Base-by-base conservation (phyloP, 495 filamentous ascomycete genomes). In the Annulohypoxylon bovei region DNA sequence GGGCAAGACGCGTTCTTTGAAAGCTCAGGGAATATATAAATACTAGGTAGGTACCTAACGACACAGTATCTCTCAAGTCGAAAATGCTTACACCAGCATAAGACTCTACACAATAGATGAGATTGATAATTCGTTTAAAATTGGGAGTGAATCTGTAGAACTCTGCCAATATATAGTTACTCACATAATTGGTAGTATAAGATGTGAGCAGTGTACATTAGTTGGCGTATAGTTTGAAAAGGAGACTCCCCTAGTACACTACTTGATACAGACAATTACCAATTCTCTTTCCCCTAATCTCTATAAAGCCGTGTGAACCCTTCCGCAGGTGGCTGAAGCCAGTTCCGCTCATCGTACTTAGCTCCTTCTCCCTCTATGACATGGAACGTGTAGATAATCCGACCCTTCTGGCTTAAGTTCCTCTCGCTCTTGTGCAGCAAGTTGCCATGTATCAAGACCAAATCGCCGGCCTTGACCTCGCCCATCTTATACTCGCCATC, bases 351-450 rank as follows among this genome's bases (percentile, higher is more conserved):
- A 81, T 98, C 96, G 79, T 97, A 99, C 39, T 81, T 81, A 9
- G 75, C 76, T 40, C 90, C 86, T 53, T 92, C 89, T 0, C 93
- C 92, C 79, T 98, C 95, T 76, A 98, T 98, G 40, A 97, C 86
- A 83, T 99, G 95, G 74, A 98, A 99, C 0, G 96, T 99, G 80
- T 99, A 99, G 23, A 97, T 97, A 77, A 93, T 96, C 74, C 95
- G 87, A 61, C 94, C 94, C 80, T 90, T 91, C 62, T 82, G 77
- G 73, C 95, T 97, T 33, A 86, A 78, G 72, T 99, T 99, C 85
- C 84, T 91, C 85, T 96, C 93, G 78, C 95, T 98, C 87, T 97
- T 95, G 77, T 99, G 95, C 79, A 99, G 71, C 46, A 98, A 80
- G 83, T 99, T 98, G 16, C 95, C 95, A 83, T 99, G 95, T 70